Evolutionary conservation across 75 land plant genomes (phyloP).

Genomic region (Pinus albicaulis): DNA sequence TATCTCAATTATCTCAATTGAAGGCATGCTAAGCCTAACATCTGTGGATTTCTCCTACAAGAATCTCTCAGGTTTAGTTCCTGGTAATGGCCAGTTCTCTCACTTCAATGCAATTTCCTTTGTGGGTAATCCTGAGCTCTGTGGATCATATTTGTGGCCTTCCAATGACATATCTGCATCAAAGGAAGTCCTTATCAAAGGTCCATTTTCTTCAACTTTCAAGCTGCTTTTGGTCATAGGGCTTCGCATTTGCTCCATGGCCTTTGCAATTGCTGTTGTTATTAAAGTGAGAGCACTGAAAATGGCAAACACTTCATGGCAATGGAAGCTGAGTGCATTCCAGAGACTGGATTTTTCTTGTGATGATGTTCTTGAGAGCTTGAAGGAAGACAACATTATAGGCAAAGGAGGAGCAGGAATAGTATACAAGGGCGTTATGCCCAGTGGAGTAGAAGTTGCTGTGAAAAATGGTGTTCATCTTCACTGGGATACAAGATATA

Average conservation of each 20-base stretch:
- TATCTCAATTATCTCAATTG: not conserved
- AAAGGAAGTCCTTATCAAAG: too few relatives aligned
- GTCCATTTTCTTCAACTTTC: too few relatives aligned
- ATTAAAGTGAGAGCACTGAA: constrained; percentile 51
- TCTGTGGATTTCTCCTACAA: too few relatives aligned
- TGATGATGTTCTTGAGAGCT: constrained; percentile 58
- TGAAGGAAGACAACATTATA: constrained; percentile 78
- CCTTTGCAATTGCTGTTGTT: constrained; percentile 20
- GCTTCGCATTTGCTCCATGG: too few relatives aligned
- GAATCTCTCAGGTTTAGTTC: too few relatives aligned
- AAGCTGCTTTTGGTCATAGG: too few relatives aligned
- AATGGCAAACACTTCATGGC: constrained; percentile 34
- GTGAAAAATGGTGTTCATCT: constrained; percentile 68
- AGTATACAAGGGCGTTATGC: constrained; percentile 82
- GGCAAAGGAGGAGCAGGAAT: constrained; percentile 79
- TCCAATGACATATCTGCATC: too few relatives aligned
- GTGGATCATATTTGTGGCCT: constrained; percentile 54
- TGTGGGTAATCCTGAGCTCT: constrained; percentile 75
- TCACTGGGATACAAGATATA: constrained; percentile 60
- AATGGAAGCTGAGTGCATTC: constrained; percentile 71
- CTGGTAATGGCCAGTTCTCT: too few relatives aligned
- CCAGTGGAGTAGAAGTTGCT: constrained; percentile 66
- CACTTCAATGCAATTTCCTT: constrained; percentile 36
- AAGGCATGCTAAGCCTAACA: constrained; percentile 39
- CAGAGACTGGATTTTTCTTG: constrained; percentile 28